Conservation (phyloP, 1,284 basidiomycete genomes). For the Garcileccinum viscosum region DNA sequence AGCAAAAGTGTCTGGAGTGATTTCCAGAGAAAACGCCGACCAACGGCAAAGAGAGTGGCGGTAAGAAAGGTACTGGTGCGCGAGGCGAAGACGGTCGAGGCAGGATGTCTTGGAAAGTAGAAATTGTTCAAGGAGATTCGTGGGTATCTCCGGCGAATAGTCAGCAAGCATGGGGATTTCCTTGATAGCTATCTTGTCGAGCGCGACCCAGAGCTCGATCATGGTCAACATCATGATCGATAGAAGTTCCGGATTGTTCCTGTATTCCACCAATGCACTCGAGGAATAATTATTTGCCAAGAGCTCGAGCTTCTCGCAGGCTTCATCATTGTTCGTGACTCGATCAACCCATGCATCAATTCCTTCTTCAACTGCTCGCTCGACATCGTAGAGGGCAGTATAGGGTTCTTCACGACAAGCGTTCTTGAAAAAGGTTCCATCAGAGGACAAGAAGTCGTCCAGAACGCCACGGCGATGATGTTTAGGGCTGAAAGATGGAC, state of each 20-base stretch:
- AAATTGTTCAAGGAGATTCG: conserved; percentile 43
- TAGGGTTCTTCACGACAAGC: conserved; percentile 20
- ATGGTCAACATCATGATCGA: conserved; percentile 53
- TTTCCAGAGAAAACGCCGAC: conserved; percentile 29
- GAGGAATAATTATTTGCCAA: conserved; percentile 39
- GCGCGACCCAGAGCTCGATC: conserved; percentile 49
- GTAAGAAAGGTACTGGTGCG: conserved; percentile 39
- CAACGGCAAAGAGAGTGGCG: conserved; percentile 31
- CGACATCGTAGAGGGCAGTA: conserved; percentile 44
- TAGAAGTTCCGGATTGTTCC: conserved; percentile 45
- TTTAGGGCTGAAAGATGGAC: conserved; percentile 20
- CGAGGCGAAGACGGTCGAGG: conserved; percentile 36
- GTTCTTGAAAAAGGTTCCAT: conserved; percentile 23
- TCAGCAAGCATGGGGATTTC: conserved; percentile 45
- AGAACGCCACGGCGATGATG: conserved; percentile 24
- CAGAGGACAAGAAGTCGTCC: conserved; percentile 25
- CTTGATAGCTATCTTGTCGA: conserved; percentile 46
- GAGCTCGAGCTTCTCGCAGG: conserved; percentile 28
- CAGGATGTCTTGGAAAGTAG: conserved; percentile 41
- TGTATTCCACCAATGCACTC: conserved; percentile 37
- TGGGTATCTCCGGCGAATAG: conserved; percentile 53
- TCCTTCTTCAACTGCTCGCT: conserved; percentile 34
- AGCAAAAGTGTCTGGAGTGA: conserved; percentile 27
- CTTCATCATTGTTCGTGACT: conserved; percentile 17
- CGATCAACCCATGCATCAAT: conserved; percentile 41